phyloP scores from a whole-genome alignment of 148 eudicot genomes.

The Fagopyrum homotropicum region DNA sequence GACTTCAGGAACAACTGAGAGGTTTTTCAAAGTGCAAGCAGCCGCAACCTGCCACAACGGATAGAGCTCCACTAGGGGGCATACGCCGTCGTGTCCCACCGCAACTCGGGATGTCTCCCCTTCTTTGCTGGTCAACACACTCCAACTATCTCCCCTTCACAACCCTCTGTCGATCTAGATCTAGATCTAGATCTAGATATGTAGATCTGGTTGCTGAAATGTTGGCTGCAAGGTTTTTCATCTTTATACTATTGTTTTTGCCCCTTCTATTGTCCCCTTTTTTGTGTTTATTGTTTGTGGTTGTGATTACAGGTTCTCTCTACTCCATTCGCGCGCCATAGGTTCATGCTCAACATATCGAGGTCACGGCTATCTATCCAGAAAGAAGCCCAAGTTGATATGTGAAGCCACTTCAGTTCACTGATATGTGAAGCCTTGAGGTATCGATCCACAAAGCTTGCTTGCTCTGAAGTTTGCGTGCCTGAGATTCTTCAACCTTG shows the following conservation, averaged over 20 bases:
- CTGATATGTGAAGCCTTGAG: neutral
- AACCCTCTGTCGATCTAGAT: too few species aligned
- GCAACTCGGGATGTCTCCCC: conserved; percentile 61
- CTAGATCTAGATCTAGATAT: too few species aligned
- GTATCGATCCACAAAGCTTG: neutral
- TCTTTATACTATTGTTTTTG: neutral
- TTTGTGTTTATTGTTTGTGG: neutral
- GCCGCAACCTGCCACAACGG: conserved; percentile 61
- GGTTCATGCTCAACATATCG: too few species aligned
- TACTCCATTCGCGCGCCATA: too few species aligned
- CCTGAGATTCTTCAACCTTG: neutral
- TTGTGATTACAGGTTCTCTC: too few species aligned
- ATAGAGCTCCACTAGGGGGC: conserved; percentile 61
- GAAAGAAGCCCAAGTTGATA: too few species aligned
- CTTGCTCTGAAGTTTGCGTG: neutral
- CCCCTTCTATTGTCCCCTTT: neutral
- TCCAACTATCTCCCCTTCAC: too few species aligned
- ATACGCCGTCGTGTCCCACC: conserved; percentile 67
- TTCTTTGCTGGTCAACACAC: too few species aligned
- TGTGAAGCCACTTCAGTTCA: too few species aligned
- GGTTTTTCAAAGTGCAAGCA: conserved; percentile 66
- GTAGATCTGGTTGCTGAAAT: neutral
- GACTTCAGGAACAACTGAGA: conserved; percentile 74
- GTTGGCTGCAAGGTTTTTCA: neutral
- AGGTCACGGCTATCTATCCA: too few species aligned